Conservation (phyloP, 257 asterid genomes). For the Penstemon newberryi region DNA sequence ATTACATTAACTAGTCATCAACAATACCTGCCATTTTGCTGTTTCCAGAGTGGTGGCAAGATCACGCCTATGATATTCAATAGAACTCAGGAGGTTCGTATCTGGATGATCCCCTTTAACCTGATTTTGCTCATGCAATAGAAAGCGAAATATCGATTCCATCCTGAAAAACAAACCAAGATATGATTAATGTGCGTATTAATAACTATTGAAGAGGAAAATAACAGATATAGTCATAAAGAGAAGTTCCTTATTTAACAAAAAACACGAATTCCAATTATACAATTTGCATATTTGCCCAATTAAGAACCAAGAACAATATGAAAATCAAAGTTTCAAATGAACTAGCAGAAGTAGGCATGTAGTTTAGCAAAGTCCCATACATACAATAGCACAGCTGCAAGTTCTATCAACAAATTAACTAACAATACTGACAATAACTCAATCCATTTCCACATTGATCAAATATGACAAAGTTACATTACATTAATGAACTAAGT, state of each 20-base stretch:
- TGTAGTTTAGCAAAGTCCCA: no score
- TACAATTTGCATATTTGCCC: neutral
- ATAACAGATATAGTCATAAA: neutral
- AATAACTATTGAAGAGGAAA: neutral
- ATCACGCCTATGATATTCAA: conserved; percentile 38
- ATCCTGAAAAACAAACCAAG: conserved; percentile 33
- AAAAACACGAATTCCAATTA: conserved; percentile 4
- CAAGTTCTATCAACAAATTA: neutral
- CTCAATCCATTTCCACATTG: conserved; percentile 1
- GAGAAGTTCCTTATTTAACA: neutral
- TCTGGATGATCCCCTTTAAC: conserved; percentile 30
- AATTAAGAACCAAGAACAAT: neutral
- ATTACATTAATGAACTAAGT: neutral
- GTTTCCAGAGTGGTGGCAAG: conserved; percentile 44
- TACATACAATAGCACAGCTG: no score
- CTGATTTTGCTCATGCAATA: conserved; percentile 39
- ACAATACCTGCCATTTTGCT: conserved; percentile 50
- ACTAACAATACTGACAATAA: neutral
- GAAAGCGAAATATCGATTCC: conserved; percentile 42
- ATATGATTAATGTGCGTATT: neutral
- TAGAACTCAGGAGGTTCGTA: conserved; percentile 30
- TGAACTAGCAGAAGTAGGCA: neutral
- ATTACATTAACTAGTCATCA: neutral
- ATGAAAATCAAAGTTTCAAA: neutral
- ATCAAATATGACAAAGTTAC: neutral